These are phyloP conservation scores for Mortierella hygrophila DNA, from an alignment of 192 early-diverging fungal species.

Conservation along the genomic window DNA sequence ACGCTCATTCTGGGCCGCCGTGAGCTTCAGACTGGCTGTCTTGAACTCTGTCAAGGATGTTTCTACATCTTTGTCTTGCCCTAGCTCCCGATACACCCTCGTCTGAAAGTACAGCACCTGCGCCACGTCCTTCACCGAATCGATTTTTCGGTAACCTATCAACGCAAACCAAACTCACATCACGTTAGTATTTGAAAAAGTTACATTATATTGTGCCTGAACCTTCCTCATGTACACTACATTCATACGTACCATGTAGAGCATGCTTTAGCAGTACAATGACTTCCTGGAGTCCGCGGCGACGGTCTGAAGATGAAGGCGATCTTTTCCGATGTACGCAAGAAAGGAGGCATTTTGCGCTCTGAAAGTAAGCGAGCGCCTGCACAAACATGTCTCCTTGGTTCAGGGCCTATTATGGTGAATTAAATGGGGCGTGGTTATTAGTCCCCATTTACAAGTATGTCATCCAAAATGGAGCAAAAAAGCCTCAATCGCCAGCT, in stretches of 20 bases:
- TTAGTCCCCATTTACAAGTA: background rate
- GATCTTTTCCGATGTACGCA: background rate
- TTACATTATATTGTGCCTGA: too few species aligned
- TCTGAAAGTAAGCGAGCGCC: constrained; percentile 35
- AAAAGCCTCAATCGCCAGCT: background rate
- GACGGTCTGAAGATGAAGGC: background rate
- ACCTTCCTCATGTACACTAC: too few species aligned
- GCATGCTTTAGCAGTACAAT: background rate
- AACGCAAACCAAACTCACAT: background rate
- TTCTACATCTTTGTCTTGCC: background rate
- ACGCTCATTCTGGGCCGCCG: constrained; percentile 3
- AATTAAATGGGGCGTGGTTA: background rate
- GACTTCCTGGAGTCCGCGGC: background rate
- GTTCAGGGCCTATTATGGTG: constrained; percentile 12
- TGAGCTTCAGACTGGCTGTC: background rate
- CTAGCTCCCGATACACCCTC: constrained; percentile 11
- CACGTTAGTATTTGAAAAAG: background rate
- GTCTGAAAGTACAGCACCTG: constrained; percentile 42
- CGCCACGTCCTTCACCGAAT: constrained; percentile 25
- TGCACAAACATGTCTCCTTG: constrained; percentile 41
- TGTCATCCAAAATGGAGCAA: too few species aligned
- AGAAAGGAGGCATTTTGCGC: constrained; percentile 32
- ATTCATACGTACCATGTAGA: too few species aligned
- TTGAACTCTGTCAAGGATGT: constrained; percentile 11
- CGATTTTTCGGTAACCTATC: constrained; percentile 18